Conservation (phyloP, 208 protist species). For the Trypanosoma melophagium region DNA sequence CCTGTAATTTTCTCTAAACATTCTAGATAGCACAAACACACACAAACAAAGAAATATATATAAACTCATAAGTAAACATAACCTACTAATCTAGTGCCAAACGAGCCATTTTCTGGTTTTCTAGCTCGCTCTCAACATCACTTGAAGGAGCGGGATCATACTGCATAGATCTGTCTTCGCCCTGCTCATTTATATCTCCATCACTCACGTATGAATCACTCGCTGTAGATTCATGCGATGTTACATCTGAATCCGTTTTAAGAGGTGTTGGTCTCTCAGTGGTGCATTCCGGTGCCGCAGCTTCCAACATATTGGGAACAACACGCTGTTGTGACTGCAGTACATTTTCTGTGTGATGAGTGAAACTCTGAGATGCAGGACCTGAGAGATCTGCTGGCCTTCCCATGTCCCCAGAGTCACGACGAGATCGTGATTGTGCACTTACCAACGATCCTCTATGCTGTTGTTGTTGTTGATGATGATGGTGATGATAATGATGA, state of each 20-base stretch:
- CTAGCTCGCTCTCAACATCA: slow-evolving; percentile 75
- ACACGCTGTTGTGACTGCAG: neutral
- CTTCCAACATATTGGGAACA: neutral
- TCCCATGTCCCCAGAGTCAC: neutral
- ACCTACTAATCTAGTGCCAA: slow-evolving; percentile 53
- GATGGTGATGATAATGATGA: slow-evolving; percentile 4
- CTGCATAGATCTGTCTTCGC: slow-evolving; percentile 31
- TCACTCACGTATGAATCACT: slow-evolving; percentile 46
- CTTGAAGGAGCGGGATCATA: slow-evolving; percentile 61
- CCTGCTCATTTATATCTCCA: neutral
- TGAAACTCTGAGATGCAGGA: too few relatives aligned
- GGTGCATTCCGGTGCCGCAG: neutral
- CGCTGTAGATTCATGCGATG: slow-evolving; percentile 1
- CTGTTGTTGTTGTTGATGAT: slow-evolving; percentile 2
- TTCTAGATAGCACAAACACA: neutral
- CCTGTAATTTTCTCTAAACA: too few relatives aligned
- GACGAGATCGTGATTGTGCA: neutral
- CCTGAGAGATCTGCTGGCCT: too few relatives aligned
- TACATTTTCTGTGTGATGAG: neutral
- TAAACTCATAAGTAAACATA: neutral
- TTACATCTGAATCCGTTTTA: too few relatives aligned
- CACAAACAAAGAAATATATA: slow-evolving; percentile 15
- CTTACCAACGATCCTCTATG: neutral
- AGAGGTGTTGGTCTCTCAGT: neutral
- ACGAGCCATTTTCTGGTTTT: slow-evolving; percentile 69